These are phyloP conservation scores for Pyrenopolyporus hunteri DNA, from an alignment of 495 filamentous ascomycete species.

Conservation along the genomic window DNA sequence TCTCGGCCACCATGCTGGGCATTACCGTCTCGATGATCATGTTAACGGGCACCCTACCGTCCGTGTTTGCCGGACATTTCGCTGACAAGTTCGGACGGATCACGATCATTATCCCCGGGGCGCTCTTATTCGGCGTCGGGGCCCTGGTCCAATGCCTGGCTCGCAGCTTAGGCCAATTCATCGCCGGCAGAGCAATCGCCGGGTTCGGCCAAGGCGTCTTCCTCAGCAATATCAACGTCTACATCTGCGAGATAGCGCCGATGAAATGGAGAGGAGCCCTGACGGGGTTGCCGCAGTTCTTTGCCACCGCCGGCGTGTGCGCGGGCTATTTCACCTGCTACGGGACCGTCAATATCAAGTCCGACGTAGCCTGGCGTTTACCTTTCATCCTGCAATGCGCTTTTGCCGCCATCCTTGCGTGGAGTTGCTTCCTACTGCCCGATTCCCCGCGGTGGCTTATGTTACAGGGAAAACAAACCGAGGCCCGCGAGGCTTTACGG, in stretches of 20 bases:
- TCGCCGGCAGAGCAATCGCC: conserved; percentile 60
- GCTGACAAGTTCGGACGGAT: conserved; percentile 66
- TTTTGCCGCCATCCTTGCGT: conserved; percentile 49
- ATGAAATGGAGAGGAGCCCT: conserved; percentile 57
- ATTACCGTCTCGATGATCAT: conserved; percentile 69
- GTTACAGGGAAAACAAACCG: conserved; percentile 39
- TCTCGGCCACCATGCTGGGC: conserved; percentile 62
- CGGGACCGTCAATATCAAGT: conserved; percentile 55
- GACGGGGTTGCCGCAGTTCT: conserved; percentile 61
- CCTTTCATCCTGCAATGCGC: conserved; percentile 57
- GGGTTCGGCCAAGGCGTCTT: conserved; percentile 67
- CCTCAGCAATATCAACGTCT: conserved; percentile 62
- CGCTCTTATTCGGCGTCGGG: conserved; percentile 61
- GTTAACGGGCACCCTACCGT: conserved; percentile 65
- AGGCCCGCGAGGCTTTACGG: conserved; percentile 49
- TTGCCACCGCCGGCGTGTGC: conserved; percentile 58
- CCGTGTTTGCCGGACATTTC: conserved; percentile 66
- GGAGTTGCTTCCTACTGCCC: conserved; percentile 46
- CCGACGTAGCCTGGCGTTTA: conserved; percentile 63
- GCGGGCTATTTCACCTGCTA: conserved; percentile 69
- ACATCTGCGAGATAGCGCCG: conserved; percentile 68
- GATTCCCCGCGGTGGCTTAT: conserved; percentile 54
- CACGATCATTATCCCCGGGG: conserved; percentile 58
- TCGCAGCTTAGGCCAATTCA: conserved; percentile 57
- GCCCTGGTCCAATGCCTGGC: conserved; percentile 56